Evolutionary conservation across 2,329 filamentous ascomycete genomes (phyloP).

Genomic region (Periconia macrospinosa): DNA sequence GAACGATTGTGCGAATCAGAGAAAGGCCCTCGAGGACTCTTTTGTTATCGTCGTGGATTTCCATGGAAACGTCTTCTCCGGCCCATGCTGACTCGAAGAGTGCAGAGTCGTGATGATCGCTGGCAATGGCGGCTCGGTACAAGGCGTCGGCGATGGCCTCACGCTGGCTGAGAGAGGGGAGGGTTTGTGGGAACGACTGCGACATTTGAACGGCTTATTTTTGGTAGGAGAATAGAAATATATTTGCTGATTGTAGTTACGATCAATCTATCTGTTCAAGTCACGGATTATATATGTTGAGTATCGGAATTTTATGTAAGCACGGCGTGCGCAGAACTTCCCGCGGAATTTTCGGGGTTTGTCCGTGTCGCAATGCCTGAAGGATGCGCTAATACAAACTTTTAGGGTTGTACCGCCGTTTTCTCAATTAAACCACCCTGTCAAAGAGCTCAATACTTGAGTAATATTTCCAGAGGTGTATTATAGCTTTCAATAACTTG

Average conservation of each 20-base stretch:
- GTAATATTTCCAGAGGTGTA: too few relatives aligned
- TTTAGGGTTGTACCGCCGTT: too few relatives aligned
- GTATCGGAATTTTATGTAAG: slow-evolving; percentile 5
- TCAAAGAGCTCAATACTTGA: too few relatives aligned
- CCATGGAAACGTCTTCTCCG: slow-evolving; percentile 10
- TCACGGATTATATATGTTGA: slow-evolving; percentile 9
- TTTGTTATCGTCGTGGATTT: slow-evolving; percentile 11
- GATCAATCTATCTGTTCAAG: slow-evolving; percentile 9
- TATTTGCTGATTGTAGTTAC: slow-evolving; percentile 8
- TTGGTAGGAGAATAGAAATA: slow-evolving; percentile 8
- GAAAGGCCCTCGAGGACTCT: slow-evolving; percentile 6
- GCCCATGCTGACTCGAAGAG: slow-evolving; percentile 8
- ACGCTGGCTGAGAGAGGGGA: slow-evolving; percentile 9
- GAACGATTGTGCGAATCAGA: slow-evolving; percentile 4
- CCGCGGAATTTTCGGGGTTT: too few relatives aligned
- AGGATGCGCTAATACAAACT: too few relatives aligned
- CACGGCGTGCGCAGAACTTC: too few relatives aligned
- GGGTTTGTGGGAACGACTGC: slow-evolving; percentile 9
- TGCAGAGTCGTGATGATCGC: slow-evolving; percentile 10
- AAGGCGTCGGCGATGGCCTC: slow-evolving; percentile 10
- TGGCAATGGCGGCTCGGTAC: slow-evolving; percentile 11
- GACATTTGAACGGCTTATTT: slow-evolving; percentile 10
- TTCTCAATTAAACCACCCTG: too few relatives aligned
- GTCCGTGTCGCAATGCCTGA: too few relatives aligned
- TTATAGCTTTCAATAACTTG: too few relatives aligned